phyloP scores from a whole-genome alignment of 2,329 filamentous ascomycete species.

The Paracoccidioides lutzii region DNA sequence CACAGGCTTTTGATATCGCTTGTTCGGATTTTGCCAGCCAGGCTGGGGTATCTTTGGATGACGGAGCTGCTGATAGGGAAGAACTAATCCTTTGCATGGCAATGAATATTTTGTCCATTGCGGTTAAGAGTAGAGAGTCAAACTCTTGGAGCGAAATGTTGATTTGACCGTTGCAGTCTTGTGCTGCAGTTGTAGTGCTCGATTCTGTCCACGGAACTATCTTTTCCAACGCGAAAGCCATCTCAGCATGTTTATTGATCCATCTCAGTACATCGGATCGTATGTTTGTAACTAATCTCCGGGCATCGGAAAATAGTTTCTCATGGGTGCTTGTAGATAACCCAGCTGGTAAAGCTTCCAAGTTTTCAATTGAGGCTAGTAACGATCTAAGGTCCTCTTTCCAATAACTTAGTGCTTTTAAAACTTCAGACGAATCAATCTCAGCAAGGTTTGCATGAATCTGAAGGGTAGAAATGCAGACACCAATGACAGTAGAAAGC shows the following conservation, averaged over 20 bases:
- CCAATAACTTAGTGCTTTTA: conserved; percentile 40
- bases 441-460: conserved; percentile 55
- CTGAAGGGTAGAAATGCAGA: conserved; percentile 49
- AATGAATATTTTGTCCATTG: conserved; percentile 66
- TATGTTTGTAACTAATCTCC: conserved; percentile 19
- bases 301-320: conserved; percentile 18
- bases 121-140: conserved; percentile 45
- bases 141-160: conserved; percentile 34
- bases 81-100: conserved; percentile 61
- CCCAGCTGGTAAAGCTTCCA: conserved; percentile 40
- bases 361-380: conserved; percentile 28
- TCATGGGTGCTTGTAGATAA: conserved; percentile 30
- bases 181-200: conserved; percentile 12
- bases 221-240: conserved; percentile 54
- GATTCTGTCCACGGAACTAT: conserved; percentile 50
- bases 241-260: conserved; percentile 40
- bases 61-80: conserved; percentile 41
- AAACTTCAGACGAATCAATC: conserved; percentile 34
- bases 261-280: conserved; percentile 32
- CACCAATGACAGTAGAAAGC: conserved; percentile 55
- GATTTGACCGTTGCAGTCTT: conserved; percentile 7
- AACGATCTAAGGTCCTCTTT: conserved; percentile 36
- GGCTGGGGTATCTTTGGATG: conserved; percentile 46
- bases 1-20: conserved; percentile 41
- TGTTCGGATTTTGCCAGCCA: conserved; percentile 51